Conservation (phyloP, 1,139 yeast species). For the Magnusiomyces fungicola region DNA sequence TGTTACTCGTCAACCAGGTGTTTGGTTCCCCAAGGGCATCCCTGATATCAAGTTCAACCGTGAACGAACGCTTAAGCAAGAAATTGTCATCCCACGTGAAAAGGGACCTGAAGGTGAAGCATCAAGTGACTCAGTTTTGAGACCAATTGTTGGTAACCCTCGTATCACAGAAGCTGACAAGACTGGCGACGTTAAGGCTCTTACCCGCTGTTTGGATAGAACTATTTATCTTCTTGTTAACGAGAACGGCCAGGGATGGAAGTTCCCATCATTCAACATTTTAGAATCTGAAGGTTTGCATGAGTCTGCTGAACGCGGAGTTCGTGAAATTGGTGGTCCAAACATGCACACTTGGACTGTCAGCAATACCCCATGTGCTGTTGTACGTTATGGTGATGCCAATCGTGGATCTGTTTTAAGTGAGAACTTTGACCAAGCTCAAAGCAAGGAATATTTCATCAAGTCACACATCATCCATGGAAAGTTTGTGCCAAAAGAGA, state of each 20-base stretch:
- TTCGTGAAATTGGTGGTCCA: conserved; percentile 65
- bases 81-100: conserved; percentile 58
- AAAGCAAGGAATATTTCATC: conserved; percentile 54
- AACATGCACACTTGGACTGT: conserved; percentile 81
- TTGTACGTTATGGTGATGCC: conserved; percentile 27
- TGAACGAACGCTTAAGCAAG: conserved; percentile 81
- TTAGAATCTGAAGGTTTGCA: conserved; percentile 50
- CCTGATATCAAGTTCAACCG: conserved; percentile 85
- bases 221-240: conserved; percentile 70
- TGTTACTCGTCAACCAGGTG: conserved; percentile 60
- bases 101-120: conserved; percentile 40
- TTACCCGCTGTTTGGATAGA: conserved; percentile 73
- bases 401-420: background rate
- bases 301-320: conserved; percentile 65
- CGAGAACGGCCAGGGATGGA: conserved; percentile 49
- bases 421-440: background rate
- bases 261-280: conserved; percentile 61
- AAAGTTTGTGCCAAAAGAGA: conserved; percentile 46
- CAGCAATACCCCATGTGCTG: conserved; percentile 80
- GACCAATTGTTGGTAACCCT: conserved; percentile 64
- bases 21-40: conserved; percentile 71
- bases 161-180: conserved; percentile 74
- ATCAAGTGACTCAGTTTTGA: conserved; percentile 41
- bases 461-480: conserved; percentile 93
- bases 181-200: conserved; percentile 50